Evolutionary conservation across 352 stramenopile species (phyloP), one percentile per base, ranked within the genome.

Genomic region (Phytophthora melonis): DNA sequence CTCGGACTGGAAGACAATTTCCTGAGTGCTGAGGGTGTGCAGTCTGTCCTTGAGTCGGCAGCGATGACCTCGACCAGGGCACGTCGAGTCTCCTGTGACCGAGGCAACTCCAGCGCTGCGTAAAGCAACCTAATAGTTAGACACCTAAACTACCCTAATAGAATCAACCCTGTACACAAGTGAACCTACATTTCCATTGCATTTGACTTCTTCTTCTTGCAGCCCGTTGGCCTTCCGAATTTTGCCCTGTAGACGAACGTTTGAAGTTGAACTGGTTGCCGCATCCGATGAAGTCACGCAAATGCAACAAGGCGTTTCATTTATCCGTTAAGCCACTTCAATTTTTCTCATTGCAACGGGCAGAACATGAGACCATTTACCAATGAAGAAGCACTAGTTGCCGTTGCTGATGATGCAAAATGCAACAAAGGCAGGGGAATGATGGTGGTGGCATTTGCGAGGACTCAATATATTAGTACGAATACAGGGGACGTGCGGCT

Each of bases 1-100:
- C 77, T 95, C 27, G 88, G 88, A 0, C 80, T 95, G 10, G 88
- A 95, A 57, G 87, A 94, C 72, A 95, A 95, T 61, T 95, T 93
- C 62, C 68, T 95, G 55, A 92, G 86, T 27, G 72, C 77, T 11
- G 61, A 82, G 32, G 85, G 87, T 8, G 87, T 94, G 23, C 81
- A 92, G 43, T 78, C 71, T 30, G 87, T 95, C 45, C 83, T 94
- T 18, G 66, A 90, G 43, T 82, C 82, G 4, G 87, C 87, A 55
- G 63, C 70, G 18, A 68, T 81, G 10, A 73, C 87, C 66, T 75
- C 82, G n/a, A 80, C 81, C 2, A 82, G 83, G 55, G 58, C 84
- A 32, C 86, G 87, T 64, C 81, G 79, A 25, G 83, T 90, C 14
- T 86, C 79, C 8, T 86, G 76, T 43, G 82, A 90, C 50, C 77